phyloP scores from a whole-genome alignment of 2,329 filamentous ascomycete species.

The Acephala macrosclerotiorum region DNA sequence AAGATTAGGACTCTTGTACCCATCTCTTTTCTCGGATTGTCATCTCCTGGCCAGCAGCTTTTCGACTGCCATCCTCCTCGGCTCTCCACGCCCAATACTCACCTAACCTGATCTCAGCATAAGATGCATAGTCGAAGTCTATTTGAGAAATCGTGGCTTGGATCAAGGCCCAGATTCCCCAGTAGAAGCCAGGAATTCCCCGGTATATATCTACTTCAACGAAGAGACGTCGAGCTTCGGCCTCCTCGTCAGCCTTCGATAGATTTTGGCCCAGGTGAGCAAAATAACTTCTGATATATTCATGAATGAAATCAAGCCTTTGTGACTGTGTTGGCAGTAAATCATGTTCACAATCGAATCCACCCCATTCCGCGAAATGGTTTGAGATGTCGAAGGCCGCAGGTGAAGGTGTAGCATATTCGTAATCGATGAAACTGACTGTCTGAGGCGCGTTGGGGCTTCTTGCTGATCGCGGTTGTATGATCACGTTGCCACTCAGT shows the following conservation, averaged over 20 bases:
- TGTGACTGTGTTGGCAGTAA: conserved; percentile 81
- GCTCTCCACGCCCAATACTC: conserved; percentile 95
- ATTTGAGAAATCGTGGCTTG: conserved; percentile 95
- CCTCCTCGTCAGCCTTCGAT: conserved; percentile 55
- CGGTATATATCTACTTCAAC: conserved; percentile 87
- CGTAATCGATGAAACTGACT: conserved; percentile 95
- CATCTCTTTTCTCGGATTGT: conserved; percentile 82
- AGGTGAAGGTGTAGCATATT: conserved; percentile 93
- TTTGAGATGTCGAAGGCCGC: conserved; percentile 97
- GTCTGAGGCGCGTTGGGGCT: conserved; percentile 52
- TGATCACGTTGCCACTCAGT: conserved; percentile 94
- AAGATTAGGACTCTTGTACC: conserved; percentile 48
- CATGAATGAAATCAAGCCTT: conserved; percentile 80
- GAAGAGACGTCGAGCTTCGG: conserved; percentile 73
- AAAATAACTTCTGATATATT: conserved; percentile 83
- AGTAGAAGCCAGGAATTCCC: conserved; percentile 87
- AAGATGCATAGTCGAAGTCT: conserved; percentile 94
- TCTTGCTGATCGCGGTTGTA: conserved; percentile 60
- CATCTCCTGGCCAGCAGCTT: conserved; percentile 61
- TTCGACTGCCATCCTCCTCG: conserved; percentile 70
- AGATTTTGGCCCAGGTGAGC: conserved; percentile 53
- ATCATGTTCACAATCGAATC: conserved; percentile 91
- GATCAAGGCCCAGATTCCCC: conserved; percentile 96
- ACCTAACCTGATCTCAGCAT: conserved; percentile 83
- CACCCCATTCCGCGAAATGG: conserved; percentile 98